A percentile compares a stretch with the other conserved stretches of the same genome.
Conservation (phyloP, 257 asterid species). For the Craterostigma plantagineum region DNA sequence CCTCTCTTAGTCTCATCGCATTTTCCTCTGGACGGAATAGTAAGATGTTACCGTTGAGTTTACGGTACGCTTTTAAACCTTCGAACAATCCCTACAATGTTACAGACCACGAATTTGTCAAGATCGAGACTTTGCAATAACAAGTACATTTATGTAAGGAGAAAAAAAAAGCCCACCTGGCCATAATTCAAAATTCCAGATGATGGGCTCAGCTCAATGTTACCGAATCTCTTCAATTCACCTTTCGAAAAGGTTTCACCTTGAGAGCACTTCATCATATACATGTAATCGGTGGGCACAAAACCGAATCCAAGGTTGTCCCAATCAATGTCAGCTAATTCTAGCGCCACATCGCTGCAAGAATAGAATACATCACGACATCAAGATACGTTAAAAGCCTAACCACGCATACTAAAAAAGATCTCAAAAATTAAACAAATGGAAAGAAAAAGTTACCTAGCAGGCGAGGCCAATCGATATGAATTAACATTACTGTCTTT, state of each 20-base stretch:
- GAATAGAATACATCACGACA: background rate
- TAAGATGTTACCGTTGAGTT: conserved; percentile 64
- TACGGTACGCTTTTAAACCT: conserved; percentile 78
- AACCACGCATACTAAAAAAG: too few species aligned
- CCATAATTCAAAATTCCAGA: conserved; percentile 90
- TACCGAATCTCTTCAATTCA: conserved; percentile 69
- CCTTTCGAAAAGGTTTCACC: conserved; percentile 54
- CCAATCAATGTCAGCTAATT: conserved; percentile 73
- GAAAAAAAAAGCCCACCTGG: conserved; percentile 41
- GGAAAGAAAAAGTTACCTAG: too few species aligned
- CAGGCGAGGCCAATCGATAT: too few species aligned
- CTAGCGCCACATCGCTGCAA: conserved; percentile 35
- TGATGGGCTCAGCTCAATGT: conserved; percentile 90
- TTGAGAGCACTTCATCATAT: conserved; percentile 60
- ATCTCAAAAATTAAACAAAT: too few species aligned
- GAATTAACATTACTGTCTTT: too few species aligned
- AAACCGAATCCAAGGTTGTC: conserved; percentile 75
- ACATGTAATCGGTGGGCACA: conserved; percentile 80
- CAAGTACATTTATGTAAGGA: background rate
- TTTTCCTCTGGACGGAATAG: conserved; percentile 85
- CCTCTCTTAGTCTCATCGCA: conserved; percentile 47
- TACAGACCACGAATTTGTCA: background rate
- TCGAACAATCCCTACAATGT: conserved; percentile 61
- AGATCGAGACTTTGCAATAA: background rate
- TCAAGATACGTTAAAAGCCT: too few species aligned